Conservation (phyloP, 1,139 yeast genomes). For the Schizosaccharomyces versatilis region DNA sequence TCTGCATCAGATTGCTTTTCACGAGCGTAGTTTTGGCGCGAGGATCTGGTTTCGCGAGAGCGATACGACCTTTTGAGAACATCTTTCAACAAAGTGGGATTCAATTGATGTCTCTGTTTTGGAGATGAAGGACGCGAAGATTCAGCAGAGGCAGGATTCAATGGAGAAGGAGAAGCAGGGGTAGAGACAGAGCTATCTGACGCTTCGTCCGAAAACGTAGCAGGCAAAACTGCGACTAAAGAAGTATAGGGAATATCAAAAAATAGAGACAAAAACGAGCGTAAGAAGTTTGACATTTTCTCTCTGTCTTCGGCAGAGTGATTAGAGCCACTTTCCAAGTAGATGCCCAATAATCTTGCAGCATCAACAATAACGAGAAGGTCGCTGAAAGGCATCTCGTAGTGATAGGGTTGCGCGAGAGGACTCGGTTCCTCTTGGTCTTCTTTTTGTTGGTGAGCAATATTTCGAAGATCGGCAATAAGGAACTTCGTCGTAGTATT, state of each 20-base stretch:
- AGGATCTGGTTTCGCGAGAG: constrained; percentile 14
- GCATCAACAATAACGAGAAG: constrained; percentile 52
- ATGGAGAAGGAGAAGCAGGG: background rate
- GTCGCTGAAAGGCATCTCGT: constrained; percentile 46
- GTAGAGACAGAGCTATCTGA: background rate
- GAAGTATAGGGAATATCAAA: constrained; percentile 27
- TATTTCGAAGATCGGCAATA: constrained; percentile 76
- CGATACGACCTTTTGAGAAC: constrained; percentile 43
- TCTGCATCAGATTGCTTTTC: background rate
- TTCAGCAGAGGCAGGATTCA: background rate
- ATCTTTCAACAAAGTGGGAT: constrained; percentile 31
- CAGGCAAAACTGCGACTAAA: background rate
- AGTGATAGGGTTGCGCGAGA: constrained; percentile 30
- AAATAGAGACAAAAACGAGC: constrained; percentile 45
- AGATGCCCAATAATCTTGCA: constrained; percentile 43
- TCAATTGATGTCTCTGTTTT: background rate
- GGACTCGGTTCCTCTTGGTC: constrained; percentile 18
- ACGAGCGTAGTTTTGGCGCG: background rate
- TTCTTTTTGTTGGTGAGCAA: constrained; percentile 67
- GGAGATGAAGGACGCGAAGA: background rate
- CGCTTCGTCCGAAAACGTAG: background rate
- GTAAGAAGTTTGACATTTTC: constrained; percentile 48
- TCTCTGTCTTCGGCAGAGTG: constrained; percentile 71
- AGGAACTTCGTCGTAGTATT: constrained; percentile 71
- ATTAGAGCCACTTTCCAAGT: constrained; percentile 40